A percentile compares a stretch with the other conserved stretches of the same genome.
Evolutionary conservation across 2,329 filamentous ascomycete species (phyloP).

Genomic region (Seiridium unicorne): DNA sequence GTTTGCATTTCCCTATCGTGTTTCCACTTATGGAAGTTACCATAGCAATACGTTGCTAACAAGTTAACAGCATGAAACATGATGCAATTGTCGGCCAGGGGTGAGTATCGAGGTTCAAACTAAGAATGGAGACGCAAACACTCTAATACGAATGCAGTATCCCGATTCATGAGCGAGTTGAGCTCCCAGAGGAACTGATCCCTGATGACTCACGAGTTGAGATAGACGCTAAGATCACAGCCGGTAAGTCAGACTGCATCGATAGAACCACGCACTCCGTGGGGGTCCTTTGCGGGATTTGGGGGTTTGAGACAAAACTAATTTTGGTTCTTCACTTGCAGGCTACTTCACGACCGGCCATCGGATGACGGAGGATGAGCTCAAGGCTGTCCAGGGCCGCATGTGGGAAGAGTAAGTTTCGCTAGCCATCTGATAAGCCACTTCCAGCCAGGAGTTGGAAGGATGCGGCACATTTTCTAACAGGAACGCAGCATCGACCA

Average conservation of each 20-base stretch:
- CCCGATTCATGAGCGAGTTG: conserved; percentile 84
- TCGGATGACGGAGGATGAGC: conserved; percentile 82
- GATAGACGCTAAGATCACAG: conserved; percentile 97
- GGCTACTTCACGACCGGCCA: conserved; percentile 84
- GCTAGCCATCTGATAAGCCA: not conserved
- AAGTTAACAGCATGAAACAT: conserved; percentile 71
- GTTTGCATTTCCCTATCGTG: conserved; percentile 27
- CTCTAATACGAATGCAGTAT: conserved; percentile 47
- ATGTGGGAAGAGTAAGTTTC: conserved; percentile 78
- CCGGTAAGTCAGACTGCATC: conserved; percentile 56
- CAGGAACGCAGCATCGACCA: conserved; percentile 38
- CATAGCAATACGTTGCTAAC: conserved; percentile 23
- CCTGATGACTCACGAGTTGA: conserved; percentile 95
- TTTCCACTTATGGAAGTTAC: conserved; percentile 5
- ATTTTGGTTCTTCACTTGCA: conserved; percentile 22
- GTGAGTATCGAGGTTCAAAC: conserved; percentile 37
- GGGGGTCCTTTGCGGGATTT: not conserved
- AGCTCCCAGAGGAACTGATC: conserved; percentile 91
- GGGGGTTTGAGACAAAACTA: not conserved
- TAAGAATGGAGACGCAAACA: conserved; percentile 10
- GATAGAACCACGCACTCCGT: not conserved
- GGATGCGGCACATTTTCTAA: conserved; percentile 2
- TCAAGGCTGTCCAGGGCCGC: conserved; percentile 81
- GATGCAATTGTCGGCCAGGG: conserved; percentile 84
- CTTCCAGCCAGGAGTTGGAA: not conserved